Percentiles rank a stretch among this genome's conserved stretches.
Evolutionary conservation across 345 rosid species (phyloP).

Genomic region (Anacardium occidentale): DNA sequence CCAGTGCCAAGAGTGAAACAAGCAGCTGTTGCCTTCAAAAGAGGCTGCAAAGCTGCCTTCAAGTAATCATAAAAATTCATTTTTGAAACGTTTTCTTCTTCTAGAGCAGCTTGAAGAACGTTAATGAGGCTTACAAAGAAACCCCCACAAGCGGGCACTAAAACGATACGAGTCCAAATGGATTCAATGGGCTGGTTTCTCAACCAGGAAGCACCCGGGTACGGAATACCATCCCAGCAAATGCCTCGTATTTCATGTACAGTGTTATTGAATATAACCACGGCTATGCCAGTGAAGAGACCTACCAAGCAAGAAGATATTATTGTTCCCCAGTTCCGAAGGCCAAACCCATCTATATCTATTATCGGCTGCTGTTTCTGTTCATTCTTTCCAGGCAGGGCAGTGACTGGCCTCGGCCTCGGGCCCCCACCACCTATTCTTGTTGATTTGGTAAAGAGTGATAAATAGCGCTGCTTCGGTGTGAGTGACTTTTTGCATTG

Average conservation of each 20-base stretch:
- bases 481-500: neutral
- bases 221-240: constrained; percentile 88
- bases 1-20: constrained; percentile 91
- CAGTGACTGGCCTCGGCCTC: constrained; percentile 6
- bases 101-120: constrained; percentile 34
- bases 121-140: constrained; percentile 62
- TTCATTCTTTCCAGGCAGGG: constrained; percentile 21
- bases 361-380: constrained; percentile 24
- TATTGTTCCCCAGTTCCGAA: constrained; percentile 35
- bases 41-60: constrained; percentile 49
- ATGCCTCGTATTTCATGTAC: constrained; percentile 79
- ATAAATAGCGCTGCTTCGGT: neutral
- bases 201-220: constrained; percentile 80
- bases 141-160: constrained; percentile 78
- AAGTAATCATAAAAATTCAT: neutral
- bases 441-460: neutral
- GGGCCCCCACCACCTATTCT: neutral
- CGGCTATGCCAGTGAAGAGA: constrained; percentile 68
- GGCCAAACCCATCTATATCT: constrained; percentile 6
- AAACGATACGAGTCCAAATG: constrained; percentile 57
- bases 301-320: constrained; percentile 75
- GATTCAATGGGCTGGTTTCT: constrained; percentile 65
- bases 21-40: constrained; percentile 74
- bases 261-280: constrained; percentile 71
- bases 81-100: neutral